phyloP scores from a whole-genome alignment of 2,329 filamentous ascomycete genomes.

The Diaporthe humulicola region DNA sequence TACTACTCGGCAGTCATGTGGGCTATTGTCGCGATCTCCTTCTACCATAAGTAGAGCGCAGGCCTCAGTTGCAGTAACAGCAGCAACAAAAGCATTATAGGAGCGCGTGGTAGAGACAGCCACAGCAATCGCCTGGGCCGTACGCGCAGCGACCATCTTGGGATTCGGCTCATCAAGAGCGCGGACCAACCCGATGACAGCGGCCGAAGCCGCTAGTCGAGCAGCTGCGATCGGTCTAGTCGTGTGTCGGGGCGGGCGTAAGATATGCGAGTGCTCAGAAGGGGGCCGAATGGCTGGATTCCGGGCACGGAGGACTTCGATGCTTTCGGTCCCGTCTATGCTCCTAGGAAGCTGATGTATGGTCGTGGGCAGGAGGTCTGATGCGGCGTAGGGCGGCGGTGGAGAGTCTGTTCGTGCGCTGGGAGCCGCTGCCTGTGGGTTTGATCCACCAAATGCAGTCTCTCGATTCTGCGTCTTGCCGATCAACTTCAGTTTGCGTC shows the following conservation, averaged over 20 bases:
- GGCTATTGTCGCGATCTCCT: neutral
- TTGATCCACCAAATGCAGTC: neutral
- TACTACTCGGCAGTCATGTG: neutral
- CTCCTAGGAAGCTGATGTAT: neutral
- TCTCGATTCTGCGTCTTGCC: neutral
- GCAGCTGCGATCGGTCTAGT: neutral
- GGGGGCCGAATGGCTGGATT: neutral
- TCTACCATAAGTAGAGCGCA: neutral
- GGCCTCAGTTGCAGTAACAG: neutral
- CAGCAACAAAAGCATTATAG: neutral
- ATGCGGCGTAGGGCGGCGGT: neutral
- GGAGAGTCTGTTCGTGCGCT: neutral
- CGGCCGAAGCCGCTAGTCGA: neutral
- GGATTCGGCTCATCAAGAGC: neutral
- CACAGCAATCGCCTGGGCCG: neutral
- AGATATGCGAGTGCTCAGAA: neutral
- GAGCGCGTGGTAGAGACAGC: neutral
- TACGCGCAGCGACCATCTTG: neutral
- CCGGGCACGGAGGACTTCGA: neutral
- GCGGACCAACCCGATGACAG: neutral
- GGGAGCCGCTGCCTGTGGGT: neutral
- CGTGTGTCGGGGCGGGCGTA: neutral
- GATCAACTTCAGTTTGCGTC: neutral
- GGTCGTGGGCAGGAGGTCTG: neutral
- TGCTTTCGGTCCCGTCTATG: neutral